phyloP scores from a whole-genome alignment of 208 protist genomes.

The Paratrypanosoma confusum region DNA sequence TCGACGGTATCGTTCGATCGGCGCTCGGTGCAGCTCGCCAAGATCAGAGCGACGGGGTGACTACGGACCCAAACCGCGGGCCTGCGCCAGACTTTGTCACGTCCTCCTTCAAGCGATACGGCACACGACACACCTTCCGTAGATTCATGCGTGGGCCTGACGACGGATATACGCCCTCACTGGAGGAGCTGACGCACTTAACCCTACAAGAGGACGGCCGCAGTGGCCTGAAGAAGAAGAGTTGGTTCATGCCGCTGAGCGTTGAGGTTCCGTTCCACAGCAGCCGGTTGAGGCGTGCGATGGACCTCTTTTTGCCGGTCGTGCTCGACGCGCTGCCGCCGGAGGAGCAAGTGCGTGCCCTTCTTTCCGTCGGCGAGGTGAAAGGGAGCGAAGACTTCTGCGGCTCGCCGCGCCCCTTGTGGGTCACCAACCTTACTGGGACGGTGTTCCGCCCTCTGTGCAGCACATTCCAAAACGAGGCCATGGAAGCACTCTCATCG shows the following conservation, averaged over 20 bases:
- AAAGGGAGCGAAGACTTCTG: neutral
- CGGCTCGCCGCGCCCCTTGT: slow-evolving; percentile 19
- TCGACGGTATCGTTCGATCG: slow-evolving; percentile 27
- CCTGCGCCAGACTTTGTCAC: slow-evolving; percentile 53
- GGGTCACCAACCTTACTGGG: slow-evolving; percentile 80
- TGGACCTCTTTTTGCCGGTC: slow-evolving; percentile 66
- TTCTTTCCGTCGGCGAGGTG: slow-evolving; percentile 23
- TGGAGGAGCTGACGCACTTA: slow-evolving; percentile 63
- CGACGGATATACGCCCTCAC: slow-evolving; percentile 65
- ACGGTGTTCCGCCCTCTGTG: slow-evolving; percentile 47
- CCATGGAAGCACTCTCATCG: slow-evolving; percentile 27
- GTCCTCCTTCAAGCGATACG: slow-evolving; percentile 47
- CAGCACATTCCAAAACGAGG: slow-evolving; percentile 30
- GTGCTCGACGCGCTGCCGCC: slow-evolving; percentile 55
- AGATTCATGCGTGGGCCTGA: slow-evolving; percentile 75
- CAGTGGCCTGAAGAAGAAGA: slow-evolving; percentile 81
- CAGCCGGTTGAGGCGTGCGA: slow-evolving; percentile 36
- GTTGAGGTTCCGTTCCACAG: slow-evolving; percentile 80
- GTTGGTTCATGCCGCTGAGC: slow-evolving; percentile 77
- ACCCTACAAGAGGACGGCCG: slow-evolving; percentile 73
- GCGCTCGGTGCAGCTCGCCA: slow-evolving; percentile 37
- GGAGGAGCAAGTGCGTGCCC: slow-evolving; percentile 33
- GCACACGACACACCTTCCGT: slow-evolving; percentile 36
- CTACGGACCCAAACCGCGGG: slow-evolving; percentile 30
- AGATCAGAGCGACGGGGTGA: slow-evolving; percentile 56